Evolutionary conservation across 2,329 filamentous ascomycete species (phyloP), one percentile per base, ranked within the genome.

Genomic region (Coleophoma crateriformis): DNA sequence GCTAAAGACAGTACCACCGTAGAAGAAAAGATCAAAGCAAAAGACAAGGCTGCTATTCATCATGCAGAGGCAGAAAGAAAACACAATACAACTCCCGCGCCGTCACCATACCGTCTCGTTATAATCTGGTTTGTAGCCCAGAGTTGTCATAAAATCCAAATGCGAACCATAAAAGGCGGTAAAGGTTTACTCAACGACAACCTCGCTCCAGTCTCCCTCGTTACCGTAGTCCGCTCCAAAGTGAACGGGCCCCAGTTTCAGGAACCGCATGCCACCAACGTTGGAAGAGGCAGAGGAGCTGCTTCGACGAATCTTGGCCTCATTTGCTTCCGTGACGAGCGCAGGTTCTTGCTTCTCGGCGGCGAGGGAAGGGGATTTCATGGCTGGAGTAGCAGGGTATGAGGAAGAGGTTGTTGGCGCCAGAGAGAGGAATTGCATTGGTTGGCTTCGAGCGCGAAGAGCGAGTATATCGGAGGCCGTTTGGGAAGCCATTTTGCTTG

Each of bases 241-340:
- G 48, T 62, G 58, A 20, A 64, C 60, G 15, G 60, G 61, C 1
- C 58, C 57, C 46, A 65, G 45, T 46, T 55, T 62, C 47, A 64
- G 52, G 48, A 61, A 64, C 8, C 59, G 47, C 33, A 27, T 47
- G 44, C 33, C 47, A 35, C 35, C 32, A 44, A 48, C 19, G 27
- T 19, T 39, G 35, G 34, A 47, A 19, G 41, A 38, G 19, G 52
- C 38, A 33, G 48, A 44, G 42, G 41, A 40, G 42, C 19, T 47
- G 45, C 17, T 15, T 37, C 32, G 27, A 37, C 33, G 33, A n/a
- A 27, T 32, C 11, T 20, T 35, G 15, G 17, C 41, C n/a, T 42
- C 39, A 17, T 33, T 19, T 40, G 40, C 11, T 19, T 42, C 27
- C 2, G n/a, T 48, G 33, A 12, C 15, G 13, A 45, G 19, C 38